Evolutionary conservation across 805 yeast species (phyloP).

Genomic region (Barnettozyma salicaria): DNA sequence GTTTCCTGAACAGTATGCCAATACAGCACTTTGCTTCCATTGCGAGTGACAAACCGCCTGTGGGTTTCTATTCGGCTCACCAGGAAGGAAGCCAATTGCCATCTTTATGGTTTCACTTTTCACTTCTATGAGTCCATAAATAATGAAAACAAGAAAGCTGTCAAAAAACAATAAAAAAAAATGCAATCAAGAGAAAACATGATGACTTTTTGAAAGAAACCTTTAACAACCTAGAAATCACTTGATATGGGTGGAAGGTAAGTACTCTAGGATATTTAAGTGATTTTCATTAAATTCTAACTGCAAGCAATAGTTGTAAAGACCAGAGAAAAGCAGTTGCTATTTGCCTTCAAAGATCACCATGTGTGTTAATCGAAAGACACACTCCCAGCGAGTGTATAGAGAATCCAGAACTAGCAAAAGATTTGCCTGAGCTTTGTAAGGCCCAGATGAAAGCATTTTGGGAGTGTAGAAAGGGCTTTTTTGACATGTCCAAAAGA

Average conservation of each 20-base stretch:
- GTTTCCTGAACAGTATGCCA: conserved; percentile 82
- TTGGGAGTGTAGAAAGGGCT: conserved; percentile 86
- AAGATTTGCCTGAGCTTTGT: conserved; percentile 82
- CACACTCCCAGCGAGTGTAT: conserved; percentile 86
- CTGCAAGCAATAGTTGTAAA: conserved; percentile 55
- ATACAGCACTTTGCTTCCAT: conserved; percentile 46
- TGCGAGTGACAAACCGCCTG: conserved; percentile 51
- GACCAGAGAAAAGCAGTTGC: conserved; percentile 96
- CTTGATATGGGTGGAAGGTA: conserved; percentile 48
- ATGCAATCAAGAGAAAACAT: conserved; percentile 12
- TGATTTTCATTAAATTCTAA: too few relatives aligned
- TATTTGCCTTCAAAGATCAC: conserved; percentile 90
- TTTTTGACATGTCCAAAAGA: conserved; percentile 85
- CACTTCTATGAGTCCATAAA: too few relatives aligned
- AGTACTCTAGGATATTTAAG: conserved; percentile 15
- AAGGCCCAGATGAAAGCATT: conserved; percentile 78
- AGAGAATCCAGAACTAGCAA: conserved; percentile 68
- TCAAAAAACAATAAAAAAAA: background rate
- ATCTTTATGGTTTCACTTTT: conserved; percentile 19
- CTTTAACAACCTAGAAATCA: background rate
- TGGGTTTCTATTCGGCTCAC: conserved; percentile 62
- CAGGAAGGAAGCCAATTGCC: conserved; percentile 75
- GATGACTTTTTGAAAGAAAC: background rate
- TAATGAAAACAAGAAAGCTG: conserved; percentile 3
- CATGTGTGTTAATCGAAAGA: conserved; percentile 88